These are phyloP conservation scores for Rhizophagus clarus DNA, from an alignment of 192 early-diverging fungal species.

Conservation along the genomic window DNA sequence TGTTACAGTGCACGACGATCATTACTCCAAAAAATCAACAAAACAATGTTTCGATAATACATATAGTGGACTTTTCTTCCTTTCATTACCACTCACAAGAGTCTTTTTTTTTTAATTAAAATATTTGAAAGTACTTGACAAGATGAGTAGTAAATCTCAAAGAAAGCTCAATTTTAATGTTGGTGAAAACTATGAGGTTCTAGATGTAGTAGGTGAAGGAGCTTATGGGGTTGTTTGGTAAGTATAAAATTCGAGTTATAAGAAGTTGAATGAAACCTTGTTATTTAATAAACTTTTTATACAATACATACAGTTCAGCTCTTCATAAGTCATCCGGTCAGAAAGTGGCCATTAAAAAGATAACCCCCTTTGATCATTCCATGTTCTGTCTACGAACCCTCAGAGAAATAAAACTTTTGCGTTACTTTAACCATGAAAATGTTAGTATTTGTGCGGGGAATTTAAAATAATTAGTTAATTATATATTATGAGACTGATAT, in stretches of 20 bases:
- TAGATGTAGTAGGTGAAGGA: conserved; percentile 87
- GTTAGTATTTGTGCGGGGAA: conserved; percentile 41
- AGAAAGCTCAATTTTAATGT: conserved; percentile 64
- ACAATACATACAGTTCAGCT: conserved; percentile 73
- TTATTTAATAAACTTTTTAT: background rate
- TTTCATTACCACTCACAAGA: too few relatives aligned
- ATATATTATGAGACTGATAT: too few relatives aligned
- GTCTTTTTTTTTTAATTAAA: background rate
- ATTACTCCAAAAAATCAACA: too few relatives aligned
- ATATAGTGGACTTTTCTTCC: too few relatives aligned
- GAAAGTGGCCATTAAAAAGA: conserved; percentile 92
- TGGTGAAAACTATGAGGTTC: conserved; percentile 81
- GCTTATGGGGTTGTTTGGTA: conserved; percentile 96
- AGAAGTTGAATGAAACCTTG: background rate
- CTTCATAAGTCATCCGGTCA: conserved; percentile 77
- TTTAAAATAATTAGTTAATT: background rate
- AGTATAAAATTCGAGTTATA: conserved; percentile 36
- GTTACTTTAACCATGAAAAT: conserved; percentile 85
- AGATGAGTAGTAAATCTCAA: conserved; percentile 25
- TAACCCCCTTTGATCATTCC: conserved; percentile 82
- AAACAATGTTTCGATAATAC: too few relatives aligned
- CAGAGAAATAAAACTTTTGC: conserved; percentile 83
- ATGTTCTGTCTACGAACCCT: conserved; percentile 84
- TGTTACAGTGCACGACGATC: too few relatives aligned
- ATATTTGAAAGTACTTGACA: background rate